phyloP scores from a whole-genome alignment of 495 filamentous ascomycete genomes.

The Xylaria flabelliformis region DNA sequence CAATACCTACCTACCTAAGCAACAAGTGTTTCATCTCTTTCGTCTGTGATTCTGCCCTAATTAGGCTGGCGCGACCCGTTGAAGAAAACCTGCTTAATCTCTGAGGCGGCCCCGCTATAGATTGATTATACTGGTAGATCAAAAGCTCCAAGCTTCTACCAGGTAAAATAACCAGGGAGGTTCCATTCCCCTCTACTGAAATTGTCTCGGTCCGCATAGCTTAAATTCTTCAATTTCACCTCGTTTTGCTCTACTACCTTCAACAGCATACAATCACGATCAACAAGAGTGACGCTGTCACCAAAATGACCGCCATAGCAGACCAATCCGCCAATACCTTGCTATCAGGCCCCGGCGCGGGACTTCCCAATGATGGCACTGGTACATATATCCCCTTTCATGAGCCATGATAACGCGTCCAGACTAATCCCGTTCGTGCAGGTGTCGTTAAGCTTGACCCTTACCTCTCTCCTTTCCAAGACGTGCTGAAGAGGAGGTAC shows the following conservation, averaged over 20 bases:
- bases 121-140: conserved; percentile 3
- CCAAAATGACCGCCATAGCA: conserved; percentile 45
- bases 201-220: conserved; percentile 4
- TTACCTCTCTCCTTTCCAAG: conserved; percentile 85
- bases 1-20: background rate
- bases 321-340: conserved; percentile 50
- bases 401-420: background rate
- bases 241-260: background rate
- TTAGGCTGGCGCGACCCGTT: conserved; percentile 1
- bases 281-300: background rate
- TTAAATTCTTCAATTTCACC: background rate
- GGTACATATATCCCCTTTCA: conserved; percentile 39
- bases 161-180: background rate
- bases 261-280: background rate
- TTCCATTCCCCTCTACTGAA: conserved; percentile 15
- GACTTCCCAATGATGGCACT: conserved; percentile 55
- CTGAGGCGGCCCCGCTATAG: conserved; percentile 20
- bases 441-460: conserved; percentile 89
- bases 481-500: conserved; percentile 76
- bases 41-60: background rate
- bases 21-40: background rate
- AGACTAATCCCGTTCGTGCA: conserved; percentile 46
- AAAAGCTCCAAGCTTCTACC: conserved; percentile 16
- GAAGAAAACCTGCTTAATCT: conserved; percentile 15
- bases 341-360: conserved; percentile 41